Evolutionary conservation across 164 flowering plant genomes (phyloP).

Genomic region (Magnolia officinalis): DNA sequence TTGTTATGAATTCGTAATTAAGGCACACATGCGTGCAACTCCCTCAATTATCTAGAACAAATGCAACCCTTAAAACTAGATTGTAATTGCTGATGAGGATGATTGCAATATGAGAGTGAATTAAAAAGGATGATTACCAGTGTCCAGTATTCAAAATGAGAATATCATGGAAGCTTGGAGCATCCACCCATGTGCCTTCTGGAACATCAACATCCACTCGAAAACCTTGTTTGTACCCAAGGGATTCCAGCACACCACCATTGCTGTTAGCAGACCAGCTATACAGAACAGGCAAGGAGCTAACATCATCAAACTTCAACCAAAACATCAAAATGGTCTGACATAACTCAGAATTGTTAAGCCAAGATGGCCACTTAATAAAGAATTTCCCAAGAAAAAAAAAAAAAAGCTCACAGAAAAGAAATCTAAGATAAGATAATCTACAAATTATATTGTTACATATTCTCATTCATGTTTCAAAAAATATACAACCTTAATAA

Average conservation of each 20-base stretch:
- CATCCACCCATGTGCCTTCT: slow-evolving; percentile 77
- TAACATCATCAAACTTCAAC: background rate
- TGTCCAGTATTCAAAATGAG: slow-evolving; percentile 94
- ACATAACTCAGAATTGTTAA: slow-evolving; percentile 1
- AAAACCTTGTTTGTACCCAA: slow-evolving; percentile 82
- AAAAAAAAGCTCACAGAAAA: no score
- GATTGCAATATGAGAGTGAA: background rate
- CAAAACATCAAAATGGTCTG: background rate
- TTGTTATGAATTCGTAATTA: no score
- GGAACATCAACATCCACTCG: slow-evolving; percentile 96
- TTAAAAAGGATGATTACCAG: slow-evolving; percentile 49
- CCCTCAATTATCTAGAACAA: background rate
- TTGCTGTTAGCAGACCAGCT: slow-evolving; percentile 73
- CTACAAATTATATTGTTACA: no score
- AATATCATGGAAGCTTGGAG: slow-evolving; percentile 79
- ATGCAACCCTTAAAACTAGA: background rate
- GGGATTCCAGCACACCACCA: slow-evolving; percentile 71
- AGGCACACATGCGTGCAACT: background rate
- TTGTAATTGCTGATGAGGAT: background rate
- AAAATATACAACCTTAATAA: background rate
- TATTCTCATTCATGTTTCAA: background rate
- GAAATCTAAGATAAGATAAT: no score
- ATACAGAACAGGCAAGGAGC: slow-evolving; percentile 13
- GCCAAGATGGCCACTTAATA: background rate
- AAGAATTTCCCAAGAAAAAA: no score